phyloP scores from a whole-genome alignment of 495 filamentous ascomycete genomes.

The Tuber borchii region DNA sequence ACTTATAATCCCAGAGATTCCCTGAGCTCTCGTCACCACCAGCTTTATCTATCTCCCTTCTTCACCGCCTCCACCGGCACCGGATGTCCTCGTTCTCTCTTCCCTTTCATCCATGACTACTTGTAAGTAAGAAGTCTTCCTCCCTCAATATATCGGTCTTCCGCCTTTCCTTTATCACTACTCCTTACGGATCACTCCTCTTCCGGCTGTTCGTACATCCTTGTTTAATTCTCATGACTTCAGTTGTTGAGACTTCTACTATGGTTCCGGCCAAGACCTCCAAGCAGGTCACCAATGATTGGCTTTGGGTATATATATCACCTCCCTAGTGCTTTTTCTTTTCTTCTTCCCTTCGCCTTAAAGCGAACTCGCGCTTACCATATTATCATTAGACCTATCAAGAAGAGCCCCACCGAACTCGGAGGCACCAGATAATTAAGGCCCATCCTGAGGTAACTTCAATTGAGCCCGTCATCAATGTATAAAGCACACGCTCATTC shows the following conservation, averaged over 20 bases:
- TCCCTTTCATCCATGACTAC: neutral
- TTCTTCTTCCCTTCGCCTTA: neutral
- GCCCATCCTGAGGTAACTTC: slow-evolving; percentile 82
- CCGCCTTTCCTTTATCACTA: neutral
- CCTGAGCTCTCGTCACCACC: neutral
- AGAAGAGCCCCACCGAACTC: slow-evolving; percentile 90
- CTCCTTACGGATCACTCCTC: neutral
- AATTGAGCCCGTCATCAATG: neutral
- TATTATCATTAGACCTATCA: slow-evolving; percentile 79
- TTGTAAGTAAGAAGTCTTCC: neutral
- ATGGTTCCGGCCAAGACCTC: slow-evolving; percentile 6
- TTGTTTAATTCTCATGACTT: slow-evolving; percentile 16
- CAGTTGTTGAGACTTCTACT: slow-evolving; percentile 24
- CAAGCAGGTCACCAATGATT: slow-evolving; percentile 24
- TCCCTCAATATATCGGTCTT: neutral
- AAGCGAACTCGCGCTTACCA: neutral
- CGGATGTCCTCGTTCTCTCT: neutral
- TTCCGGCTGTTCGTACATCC: neutral
- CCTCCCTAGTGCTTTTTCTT: neutral
- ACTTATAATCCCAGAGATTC: neutral
- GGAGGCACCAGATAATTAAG: slow-evolving; percentile 91
- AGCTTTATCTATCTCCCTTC: neutral
- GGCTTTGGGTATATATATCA: slow-evolving; percentile 37
- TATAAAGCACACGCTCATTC: slow-evolving; percentile 1
- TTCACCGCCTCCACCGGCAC: neutral